phyloP scores from a whole-genome alignment of 164 flowering plant species.

The Liriodendron chinense region DNA sequence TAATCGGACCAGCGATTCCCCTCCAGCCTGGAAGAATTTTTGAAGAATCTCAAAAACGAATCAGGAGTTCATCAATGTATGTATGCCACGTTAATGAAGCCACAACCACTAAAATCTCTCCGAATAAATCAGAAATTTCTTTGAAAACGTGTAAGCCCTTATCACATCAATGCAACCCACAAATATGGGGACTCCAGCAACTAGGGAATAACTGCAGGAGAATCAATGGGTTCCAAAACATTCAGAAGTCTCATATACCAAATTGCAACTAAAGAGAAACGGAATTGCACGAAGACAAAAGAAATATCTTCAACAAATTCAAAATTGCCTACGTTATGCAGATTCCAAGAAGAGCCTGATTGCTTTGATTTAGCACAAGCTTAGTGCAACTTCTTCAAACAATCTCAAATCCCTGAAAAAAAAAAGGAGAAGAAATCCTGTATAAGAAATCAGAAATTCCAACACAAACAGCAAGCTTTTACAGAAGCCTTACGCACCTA shows the following conservation, averaged over 20 bases:
- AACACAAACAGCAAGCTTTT: background rate
- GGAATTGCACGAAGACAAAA: no score
- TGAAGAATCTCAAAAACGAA: background rate
- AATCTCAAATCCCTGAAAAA: background rate
- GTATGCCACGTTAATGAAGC: background rate
- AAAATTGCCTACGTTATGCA: no score
- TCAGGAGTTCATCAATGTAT: no score
- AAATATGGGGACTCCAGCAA: background rate
- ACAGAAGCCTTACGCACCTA: background rate
- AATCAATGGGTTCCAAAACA: background rate
- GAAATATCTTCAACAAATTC: no score
- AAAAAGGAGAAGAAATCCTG: background rate
- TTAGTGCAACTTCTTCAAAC: background rate
- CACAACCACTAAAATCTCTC: background rate
- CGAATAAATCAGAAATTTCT: background rate
- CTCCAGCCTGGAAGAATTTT: background rate
- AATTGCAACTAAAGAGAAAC: no score
- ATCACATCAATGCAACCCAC: background rate
- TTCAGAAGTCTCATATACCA: background rate
- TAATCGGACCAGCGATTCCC: slow-evolving; percentile 29
- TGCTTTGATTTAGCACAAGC: no score
- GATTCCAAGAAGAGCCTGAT: no score
- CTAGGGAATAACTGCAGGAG: background rate
- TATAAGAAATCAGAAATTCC: background rate
- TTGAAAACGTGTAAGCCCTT: background rate